A percentile compares a stretch with the other conserved stretches of the same genome.
These are phyloP conservation scores for Paecilomyces niveus DNA, from an alignment of 2,329 filamentous ascomycete genomes.

Conservation along the genomic window DNA sequence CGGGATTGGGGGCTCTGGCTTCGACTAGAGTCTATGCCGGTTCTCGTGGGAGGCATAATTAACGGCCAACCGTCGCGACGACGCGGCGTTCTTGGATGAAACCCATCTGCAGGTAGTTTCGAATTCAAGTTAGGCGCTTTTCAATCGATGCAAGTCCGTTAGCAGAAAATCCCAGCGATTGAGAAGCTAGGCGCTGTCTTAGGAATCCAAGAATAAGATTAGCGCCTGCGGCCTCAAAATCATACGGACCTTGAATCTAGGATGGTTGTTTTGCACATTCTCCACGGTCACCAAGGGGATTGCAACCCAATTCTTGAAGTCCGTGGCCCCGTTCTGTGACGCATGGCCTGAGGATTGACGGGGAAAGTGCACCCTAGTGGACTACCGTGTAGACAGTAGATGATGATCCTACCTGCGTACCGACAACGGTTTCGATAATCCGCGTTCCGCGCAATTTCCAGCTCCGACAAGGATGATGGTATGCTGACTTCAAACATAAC, in stretches of 20 bases:
- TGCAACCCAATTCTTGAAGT: not conserved
- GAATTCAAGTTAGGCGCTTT: not conserved
- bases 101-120: not conserved
- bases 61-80: not conserved
- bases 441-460: not conserved
- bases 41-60: not conserved
- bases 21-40: not conserved
- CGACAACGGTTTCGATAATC: not conserved
- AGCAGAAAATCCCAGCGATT: not conserved
- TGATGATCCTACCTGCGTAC: not conserved
- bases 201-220: not conserved
- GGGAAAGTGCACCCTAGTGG: not conserved
- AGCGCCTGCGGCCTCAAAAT: not conserved
- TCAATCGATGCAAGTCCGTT: not conserved
- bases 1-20: not conserved
- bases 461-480: not conserved
- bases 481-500: not conserved
- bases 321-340: not conserved
- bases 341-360: not conserved
- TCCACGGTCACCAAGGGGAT: not conserved
- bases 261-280: not conserved
- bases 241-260: not conserved
- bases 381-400: too few relatives aligned
- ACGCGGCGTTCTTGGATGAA: not conserved
- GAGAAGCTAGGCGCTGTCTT: not conserved